Evolutionary conservation across 2,329 filamentous ascomycete genomes (phyloP), one percentile per base, ranked within the genome.

Genomic region (Akanthomyces dipterigenus): DNA sequence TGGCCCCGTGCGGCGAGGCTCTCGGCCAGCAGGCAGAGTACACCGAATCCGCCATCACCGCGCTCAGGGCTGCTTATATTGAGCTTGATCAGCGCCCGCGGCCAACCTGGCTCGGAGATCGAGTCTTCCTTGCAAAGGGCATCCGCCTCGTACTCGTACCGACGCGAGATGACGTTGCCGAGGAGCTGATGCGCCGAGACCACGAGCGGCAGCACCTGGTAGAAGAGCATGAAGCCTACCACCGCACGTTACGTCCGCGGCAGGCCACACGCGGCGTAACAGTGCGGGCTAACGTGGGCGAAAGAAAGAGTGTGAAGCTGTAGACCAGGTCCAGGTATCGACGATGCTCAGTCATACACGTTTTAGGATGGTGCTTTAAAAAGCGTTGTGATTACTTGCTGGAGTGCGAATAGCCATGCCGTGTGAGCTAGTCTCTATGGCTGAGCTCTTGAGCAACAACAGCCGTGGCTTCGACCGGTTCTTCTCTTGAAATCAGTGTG

Each of bases 21-120:
- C 31, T 7, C 31, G 31, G 31, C 31, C 8, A 34, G 31, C 31
- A 34, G 28, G 97, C 95, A 57, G 95, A 95, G 76, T 96, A 99
- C 84, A 97, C 87, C 89, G 90, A 96, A 77, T 99, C 95, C 28
- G 95, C 95, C 70, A 98, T 93, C 93, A 99, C 98, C 63, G 91
- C 96, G 76, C 91, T 96, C 67, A 99, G 82, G 73, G 9, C 99
- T 99, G 80, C 98, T 92, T 70, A 96, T 91, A 77, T 99, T 95
- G 58, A 99, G 89, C 80, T 97, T 97, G 78, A 99, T 91, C 64
- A 99, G 84, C 22, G 91, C 95, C n/a, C 65, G 86, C 82, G 46
- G 93, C 91, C 56, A 99, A 86, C 74, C 96, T 88, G 50, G 84
- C 79, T 55, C 88, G 85, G 77, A 93, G 97, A 56, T 95, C 95